Evolutionary conservation across 2,329 filamentous ascomycete genomes (phyloP), one percentile per base, ranked within the genome.

Genomic region (Alternaria alternata): DNA sequence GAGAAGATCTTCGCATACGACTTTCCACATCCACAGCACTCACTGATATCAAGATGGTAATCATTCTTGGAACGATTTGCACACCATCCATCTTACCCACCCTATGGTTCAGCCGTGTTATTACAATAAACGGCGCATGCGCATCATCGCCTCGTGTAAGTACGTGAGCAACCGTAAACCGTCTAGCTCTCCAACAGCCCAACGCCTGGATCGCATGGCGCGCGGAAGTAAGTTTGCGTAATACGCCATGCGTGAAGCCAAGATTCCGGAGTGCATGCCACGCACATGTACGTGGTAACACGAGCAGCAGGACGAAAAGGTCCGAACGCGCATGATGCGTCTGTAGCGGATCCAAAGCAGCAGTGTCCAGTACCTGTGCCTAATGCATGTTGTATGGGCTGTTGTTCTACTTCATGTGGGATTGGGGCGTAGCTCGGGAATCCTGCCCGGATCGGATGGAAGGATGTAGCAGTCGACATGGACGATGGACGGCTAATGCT

Each of bases 401-500:
- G 32, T 38, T 49, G 30, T n/a, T 38, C 14, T 38, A 38, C 22
- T 42, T 24, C 20, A 38, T 34, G 52, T 59, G n/a, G 32, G 11
- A 32, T 34, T 52, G 47, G 34, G 57, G 53, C 57, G 47, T 44
- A 57, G 57, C 28, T 60, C 57, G 57, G 53, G 47, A 51, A 38
- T 46, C 41, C 53, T 60, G 53, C 47, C 47, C 26, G 47, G 41
- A 56, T 57, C 57, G 57, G 57, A 52, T 57, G n/a, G 42, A 57
- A 57, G 53, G 47, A 59, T 54, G n/a, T 24, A 28, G 38, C n/a
- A 24, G 30, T 49, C 14, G 46, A 49, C 30, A 20, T 57, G 49
- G 46, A 57, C 46, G 47, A 46, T 56, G 43, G 20, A 49, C 57
- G 57, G 57, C 46, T 60, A 60, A 60, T 51, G 52, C 32, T 56